These are phyloP conservation scores for Stenogyne calaminthoides DNA, from an alignment of 305 asterid genomes.

Conservation along the genomic window DNA sequence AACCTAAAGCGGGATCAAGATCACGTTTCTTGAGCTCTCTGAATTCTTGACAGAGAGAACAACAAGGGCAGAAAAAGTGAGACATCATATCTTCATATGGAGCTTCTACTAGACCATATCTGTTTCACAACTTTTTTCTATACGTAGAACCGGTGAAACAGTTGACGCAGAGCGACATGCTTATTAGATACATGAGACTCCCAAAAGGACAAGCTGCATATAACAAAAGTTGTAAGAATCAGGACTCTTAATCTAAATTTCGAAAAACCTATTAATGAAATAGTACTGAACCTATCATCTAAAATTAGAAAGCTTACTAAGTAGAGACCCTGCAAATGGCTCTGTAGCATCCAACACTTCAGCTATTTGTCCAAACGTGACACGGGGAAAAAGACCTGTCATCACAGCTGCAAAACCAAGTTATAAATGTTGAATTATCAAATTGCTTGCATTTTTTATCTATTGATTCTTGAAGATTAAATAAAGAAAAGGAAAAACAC, in stretches of 20 bases:
- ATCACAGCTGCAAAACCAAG: slow-evolving; percentile 34
- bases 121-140: slow-evolving; percentile 44
- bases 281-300: not conserved
- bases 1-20: slow-evolving; percentile 48
- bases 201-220: not conserved
- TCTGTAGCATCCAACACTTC: slow-evolving; percentile 15
- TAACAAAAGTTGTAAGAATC: not conserved
- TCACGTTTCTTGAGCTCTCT: slow-evolving; percentile 48
- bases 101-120: slow-evolving; percentile 52
- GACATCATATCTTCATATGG: slow-evolving; percentile 44
- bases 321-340: not conserved
- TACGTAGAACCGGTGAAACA: slow-evolving; percentile 22
- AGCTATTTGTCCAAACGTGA: slow-evolving; percentile 26
- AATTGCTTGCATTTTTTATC: not conserved
- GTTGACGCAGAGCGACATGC: not conserved
- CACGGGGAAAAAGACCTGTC: slow-evolving; percentile 36
- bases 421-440: not conserved
- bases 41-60: slow-evolving; percentile 60
- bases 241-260: not conserved
- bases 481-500: not conserved
- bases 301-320: slow-evolving; percentile 3
- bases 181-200: not conserved
- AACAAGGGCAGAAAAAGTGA: slow-evolving; percentile 47
- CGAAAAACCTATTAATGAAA: not conserved
- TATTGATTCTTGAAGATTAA: not conserved